Percentiles rank a stretch among this genome's conserved stretches.
phyloP scores from a whole-genome alignment of 768 basidiomycete species.

The Ramaria sp. region DNA sequence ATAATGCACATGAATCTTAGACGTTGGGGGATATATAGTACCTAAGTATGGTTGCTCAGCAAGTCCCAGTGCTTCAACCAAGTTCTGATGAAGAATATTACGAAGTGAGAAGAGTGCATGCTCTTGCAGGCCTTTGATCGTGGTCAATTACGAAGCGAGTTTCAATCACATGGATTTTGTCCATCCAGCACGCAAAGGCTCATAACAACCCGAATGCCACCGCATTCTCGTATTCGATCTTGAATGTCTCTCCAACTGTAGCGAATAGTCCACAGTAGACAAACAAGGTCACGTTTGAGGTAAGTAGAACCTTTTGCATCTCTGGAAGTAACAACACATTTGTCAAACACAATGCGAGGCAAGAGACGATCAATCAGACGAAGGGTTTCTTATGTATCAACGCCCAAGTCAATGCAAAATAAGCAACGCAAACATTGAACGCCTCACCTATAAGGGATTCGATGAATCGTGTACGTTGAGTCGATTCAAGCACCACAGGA shows the following conservation, averaged over 20 bases:
- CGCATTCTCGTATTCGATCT: conserved; percentile 57
- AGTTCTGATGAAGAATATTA: conserved; percentile 66
- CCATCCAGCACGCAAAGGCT: conserved; percentile 87
- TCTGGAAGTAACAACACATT: conserved; percentile 29
- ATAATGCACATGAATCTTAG: too few species aligned
- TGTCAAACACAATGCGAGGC: conserved; percentile 76
- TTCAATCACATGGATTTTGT: conserved; percentile 76
- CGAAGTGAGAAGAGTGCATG: conserved; percentile 81
- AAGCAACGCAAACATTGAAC: conserved; percentile 4
- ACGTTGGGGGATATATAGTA: too few species aligned
- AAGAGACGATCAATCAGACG: conserved; percentile 70
- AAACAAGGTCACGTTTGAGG: conserved; percentile 84
- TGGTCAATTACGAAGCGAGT: neutral
- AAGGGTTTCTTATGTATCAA: conserved; percentile 44
- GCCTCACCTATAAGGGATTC: conserved; percentile 49
- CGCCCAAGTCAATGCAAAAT: neutral
- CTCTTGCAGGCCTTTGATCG: conserved; percentile 66
- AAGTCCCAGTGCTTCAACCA: conserved; percentile 68
- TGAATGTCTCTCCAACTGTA: conserved; percentile 56
- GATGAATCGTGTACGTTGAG: conserved; percentile 34
- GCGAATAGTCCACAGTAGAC: conserved; percentile 69
- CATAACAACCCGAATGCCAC: conserved; percentile 75
- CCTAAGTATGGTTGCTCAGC: neutral
- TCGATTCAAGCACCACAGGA: conserved; percentile 6
- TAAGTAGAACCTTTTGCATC: conserved; percentile 62